A percentile compares a stretch with the other conserved stretches of the same genome.
Evolutionary conservation across 2,329 filamentous ascomycete genomes (phyloP).

Genomic region (Alternaria novae-zelandiae): DNA sequence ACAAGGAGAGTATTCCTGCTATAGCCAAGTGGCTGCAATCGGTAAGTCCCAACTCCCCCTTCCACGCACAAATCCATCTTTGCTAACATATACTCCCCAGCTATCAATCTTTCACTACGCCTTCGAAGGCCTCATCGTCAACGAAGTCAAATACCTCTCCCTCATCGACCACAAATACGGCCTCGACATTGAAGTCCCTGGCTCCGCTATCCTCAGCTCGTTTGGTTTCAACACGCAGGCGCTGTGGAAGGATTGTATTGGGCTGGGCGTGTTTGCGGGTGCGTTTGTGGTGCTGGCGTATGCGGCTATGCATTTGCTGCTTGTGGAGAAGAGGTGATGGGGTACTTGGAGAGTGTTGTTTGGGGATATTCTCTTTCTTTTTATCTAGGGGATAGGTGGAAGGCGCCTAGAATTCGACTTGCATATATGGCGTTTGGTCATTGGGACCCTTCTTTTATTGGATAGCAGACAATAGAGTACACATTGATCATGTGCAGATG

Average conservation of each 20-base stretch:
- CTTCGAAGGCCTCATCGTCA: conserved; percentile 95
- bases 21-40: conserved; percentile 89
- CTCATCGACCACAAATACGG: conserved; percentile 95
- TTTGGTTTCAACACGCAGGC: conserved; percentile 93
- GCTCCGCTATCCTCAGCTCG: conserved; percentile 88
- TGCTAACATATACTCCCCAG: conserved; percentile 44
- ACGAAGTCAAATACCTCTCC: conserved; percentile 89
- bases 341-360: background rate
- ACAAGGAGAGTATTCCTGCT: conserved; percentile 88
- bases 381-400: background rate
- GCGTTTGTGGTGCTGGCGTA: conserved; percentile 90
- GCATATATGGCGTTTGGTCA: conserved; percentile 1
- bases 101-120: conserved; percentile 98
- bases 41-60: conserved; percentile 48
- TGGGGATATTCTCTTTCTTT: background rate
- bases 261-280: conserved; percentile 80
- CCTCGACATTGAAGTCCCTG: conserved; percentile 93
- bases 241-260: conserved; percentile 83
- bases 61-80: too few species aligned
- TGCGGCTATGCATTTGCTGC: conserved; percentile 86
- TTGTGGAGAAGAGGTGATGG: conserved; percentile 81
- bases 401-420: background rate
- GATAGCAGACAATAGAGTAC: background rate
- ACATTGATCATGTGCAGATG: background rate
- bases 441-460: background rate